Percentiles rank a stretch among this genome's conserved stretches.
Evolutionary conservation across 768 basidiomycete genomes (phyloP).

Genomic region (Albatrellus ellisii): DNA sequence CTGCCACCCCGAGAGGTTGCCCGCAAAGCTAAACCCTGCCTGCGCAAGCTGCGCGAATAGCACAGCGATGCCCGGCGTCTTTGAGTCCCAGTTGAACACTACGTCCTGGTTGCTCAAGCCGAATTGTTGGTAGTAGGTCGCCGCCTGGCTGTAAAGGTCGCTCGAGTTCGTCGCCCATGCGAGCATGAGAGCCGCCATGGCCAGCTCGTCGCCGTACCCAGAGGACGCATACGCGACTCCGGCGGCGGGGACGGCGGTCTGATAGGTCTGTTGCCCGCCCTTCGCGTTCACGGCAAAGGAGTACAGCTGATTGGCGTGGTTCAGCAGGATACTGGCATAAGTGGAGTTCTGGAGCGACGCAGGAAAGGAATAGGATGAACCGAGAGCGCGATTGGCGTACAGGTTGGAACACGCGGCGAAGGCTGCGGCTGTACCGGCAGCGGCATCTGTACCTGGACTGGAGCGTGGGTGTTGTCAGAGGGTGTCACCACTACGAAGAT

Average conservation of each 20-base stretch:
- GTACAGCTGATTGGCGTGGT: constrained; percentile 68
- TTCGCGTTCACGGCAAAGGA: constrained; percentile 59
- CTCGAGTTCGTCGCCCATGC: constrained; percentile 56
- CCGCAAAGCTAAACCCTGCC: constrained; percentile 34
- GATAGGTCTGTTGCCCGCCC: constrained; percentile 48
- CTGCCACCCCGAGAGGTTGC: constrained; percentile 55
- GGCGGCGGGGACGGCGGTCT: constrained; percentile 53
- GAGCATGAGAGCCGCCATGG: constrained; percentile 66
- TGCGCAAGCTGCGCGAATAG: constrained; percentile 64
- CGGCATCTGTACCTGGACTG: constrained; percentile 82
- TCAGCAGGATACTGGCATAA: constrained; percentile 57
- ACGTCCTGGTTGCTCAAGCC: constrained; percentile 35
- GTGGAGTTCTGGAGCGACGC: constrained; percentile 59
- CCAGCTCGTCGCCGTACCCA: constrained; percentile 58
- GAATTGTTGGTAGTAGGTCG: constrained; percentile 44
- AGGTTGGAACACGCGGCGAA: constrained; percentile 80
- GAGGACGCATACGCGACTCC: constrained; percentile 59
- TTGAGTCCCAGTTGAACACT: constrained; percentile 86
- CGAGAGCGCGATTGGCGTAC: constrained; percentile 51
- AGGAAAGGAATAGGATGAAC: constrained; percentile 38
- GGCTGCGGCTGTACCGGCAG: constrained; percentile 73
- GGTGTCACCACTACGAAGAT: background rate
- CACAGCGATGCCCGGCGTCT: constrained; percentile 62
- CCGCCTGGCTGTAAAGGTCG: constrained; percentile 47
- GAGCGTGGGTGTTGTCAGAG: background rate